Evolutionary conservation across 495 filamentous ascomycete species (phyloP).

Genomic region (Glutinoglossum americanum): DNA sequence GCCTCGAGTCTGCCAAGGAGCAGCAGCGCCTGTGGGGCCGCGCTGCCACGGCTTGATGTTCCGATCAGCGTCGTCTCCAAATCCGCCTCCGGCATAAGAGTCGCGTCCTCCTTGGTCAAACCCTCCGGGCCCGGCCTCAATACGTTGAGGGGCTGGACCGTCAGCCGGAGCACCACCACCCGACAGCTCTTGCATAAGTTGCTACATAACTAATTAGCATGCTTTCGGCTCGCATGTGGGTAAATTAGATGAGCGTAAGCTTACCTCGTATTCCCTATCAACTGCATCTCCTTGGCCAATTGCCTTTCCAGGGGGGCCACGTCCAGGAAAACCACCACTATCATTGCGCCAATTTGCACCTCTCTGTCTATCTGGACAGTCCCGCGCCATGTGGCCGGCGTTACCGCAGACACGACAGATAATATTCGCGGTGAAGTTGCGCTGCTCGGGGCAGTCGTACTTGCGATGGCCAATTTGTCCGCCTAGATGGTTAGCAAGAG

Average conservation of each 20-base stretch:
- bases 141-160: conserved; percentile 49
- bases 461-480: conserved; percentile 98
- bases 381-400: conserved; percentile 78
- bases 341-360: conserved; percentile 83
- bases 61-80: conserved; percentile 27
- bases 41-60: conserved; percentile 76
- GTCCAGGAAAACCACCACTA: conserved; percentile 15
- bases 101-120: conserved; percentile 19
- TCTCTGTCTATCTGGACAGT: conserved; percentile 81
- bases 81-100: conserved; percentile 16
- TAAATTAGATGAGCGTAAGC: conserved; percentile 12
- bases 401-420: conserved; percentile 98
- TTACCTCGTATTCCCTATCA: conserved; percentile 85
- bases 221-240: neutral
- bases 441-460: conserved; percentile 94
- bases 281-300: conserved; percentile 64
- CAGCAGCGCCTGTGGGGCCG: conserved; percentile 68
- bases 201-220: conserved; percentile 30
- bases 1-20: conserved; percentile 40
- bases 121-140: conserved; percentile 64
- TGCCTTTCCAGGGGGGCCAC: conserved; percentile 34
- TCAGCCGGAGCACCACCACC: conserved; percentile 43
- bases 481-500: conserved; percentile 20
- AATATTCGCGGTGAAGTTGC: conserved; percentile 95
- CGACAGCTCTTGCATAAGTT: conserved; percentile 94